Evolutionary conservation across 768 basidiomycete species (phyloP), one percentile per base, ranked within the genome.

Genomic region (Baorangia bicolor): DNA sequence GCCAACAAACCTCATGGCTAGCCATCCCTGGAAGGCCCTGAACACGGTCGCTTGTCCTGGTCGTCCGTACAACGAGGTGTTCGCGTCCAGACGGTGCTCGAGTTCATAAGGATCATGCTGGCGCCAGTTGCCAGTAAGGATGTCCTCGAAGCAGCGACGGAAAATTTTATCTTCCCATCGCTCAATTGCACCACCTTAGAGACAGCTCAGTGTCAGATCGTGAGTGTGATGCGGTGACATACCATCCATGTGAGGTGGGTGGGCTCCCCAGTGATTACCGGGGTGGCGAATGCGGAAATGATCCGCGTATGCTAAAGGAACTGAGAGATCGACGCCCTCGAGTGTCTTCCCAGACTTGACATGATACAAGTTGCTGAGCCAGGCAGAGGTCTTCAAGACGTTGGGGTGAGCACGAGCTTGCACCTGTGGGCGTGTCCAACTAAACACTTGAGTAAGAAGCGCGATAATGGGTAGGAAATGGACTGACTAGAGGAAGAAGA

Each of bases 11-110:
- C 82, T 85, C 75, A 87, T 75, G 2, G 87, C 78, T 16, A 87
- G 68, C 88, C 88, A 90, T 18, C 87, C 88, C 64, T 90, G 88
- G 75, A 85, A 90, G 5, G 84, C 83, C 48, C 81, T 73, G 64
- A 84, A 82, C 12, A 82, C 75, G 52, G 69, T 81, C 25, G 79
- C 77, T 69, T 82, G 83, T 52, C 74, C 77, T 6, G 79, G 77
- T 16, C 78, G 75, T 38, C 82, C 78, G 69, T 90, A 88, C 53
- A 90, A 62, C 18, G 87, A 86, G 44, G 74, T 83, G 34, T 79
- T 72, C 2, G 87, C 89, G 55, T 81, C 68, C 25, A 89, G 69
- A 35, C 87, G 77, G 33, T 80, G 78, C 40, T 78, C 77, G 5
- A 87, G 73, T 39, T 83, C 83, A 60, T 83, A 89, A 5, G 87